Conservation (phyloP, 148 eudicot species). For the Arbutus unedo region DNA sequence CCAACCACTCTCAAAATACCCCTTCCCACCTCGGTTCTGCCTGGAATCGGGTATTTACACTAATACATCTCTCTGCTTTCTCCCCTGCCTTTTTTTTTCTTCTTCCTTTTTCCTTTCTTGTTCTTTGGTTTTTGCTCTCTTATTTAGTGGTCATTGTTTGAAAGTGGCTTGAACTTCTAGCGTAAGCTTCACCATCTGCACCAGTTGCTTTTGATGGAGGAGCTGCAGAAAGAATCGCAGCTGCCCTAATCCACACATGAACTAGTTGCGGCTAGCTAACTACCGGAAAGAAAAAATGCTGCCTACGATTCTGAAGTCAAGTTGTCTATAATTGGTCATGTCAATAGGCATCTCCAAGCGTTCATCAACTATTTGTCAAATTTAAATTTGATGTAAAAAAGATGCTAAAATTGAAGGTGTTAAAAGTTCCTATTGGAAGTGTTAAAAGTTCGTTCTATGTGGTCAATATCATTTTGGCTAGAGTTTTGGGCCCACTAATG, state of each 20-base stretch:
- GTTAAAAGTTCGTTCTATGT: too few species aligned
- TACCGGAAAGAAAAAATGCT: too few species aligned
- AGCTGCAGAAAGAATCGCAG: too few species aligned
- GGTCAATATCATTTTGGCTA: too few species aligned
- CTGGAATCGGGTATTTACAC: slow-evolving; percentile 62
- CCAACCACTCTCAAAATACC: slow-evolving; percentile 25
- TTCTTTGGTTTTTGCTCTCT: background rate
- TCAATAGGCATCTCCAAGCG: background rate
- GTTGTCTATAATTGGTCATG: background rate
- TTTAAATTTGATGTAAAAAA: background rate
- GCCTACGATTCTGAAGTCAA: too few species aligned
- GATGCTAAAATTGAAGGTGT: background rate
- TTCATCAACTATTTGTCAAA: background rate
- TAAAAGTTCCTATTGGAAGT: too few species aligned
- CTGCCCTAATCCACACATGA: too few species aligned
- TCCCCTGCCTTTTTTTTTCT: too few species aligned
- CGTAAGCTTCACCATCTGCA: too few species aligned
- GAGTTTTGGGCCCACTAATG: too few species aligned
- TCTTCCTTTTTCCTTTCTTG: background rate
- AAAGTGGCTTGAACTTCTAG: background rate
- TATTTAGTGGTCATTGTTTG: background rate
- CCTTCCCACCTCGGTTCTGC: slow-evolving; percentile 67
- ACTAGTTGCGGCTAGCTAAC: too few species aligned
- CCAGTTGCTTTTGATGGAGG: too few species aligned
- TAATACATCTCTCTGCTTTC: background rate